Evolutionary conservation across 176 grass and related monocot species (phyloP), one percentile per base, ranked within the genome.

Genomic region (Sorghum bicolor): DNA sequence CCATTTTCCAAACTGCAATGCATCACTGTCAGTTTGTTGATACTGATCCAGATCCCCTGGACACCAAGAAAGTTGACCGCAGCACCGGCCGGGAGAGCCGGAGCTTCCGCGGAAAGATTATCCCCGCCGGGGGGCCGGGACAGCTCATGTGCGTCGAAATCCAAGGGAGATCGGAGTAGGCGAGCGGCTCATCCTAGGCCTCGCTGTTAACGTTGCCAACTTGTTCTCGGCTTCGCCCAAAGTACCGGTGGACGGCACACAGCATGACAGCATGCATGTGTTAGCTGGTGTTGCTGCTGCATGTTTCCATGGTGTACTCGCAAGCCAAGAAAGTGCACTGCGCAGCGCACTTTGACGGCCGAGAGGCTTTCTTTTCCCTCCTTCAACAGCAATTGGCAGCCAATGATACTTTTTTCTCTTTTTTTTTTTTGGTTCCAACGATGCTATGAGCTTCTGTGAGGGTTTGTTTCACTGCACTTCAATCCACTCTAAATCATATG

Each of bases 41-140:
- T 81, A 60, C 44, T 68, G 60, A 62, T 77, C 57, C 64, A 40
- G 72, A 77, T 82, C 63, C 71, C 41, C 71, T 37, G 10, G 45
- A 62, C 57, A 32, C 19, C 44, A 87, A 12, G n/a, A 13, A 40
- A 26, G 71, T 81, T 75, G 85, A 76, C 79, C 34, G 8, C 30
- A n/a, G 52, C 52, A 57, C 52, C 52, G 20, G 50, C 0, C 50
- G 17, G 26, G 38, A 13, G 38, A 39, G 6, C 20, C 52, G 3
- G 28, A 29, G 72, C 41, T 74, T 80, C 57, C 16, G 33, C 34
- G 9, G 26, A 76, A 55, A 76, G 78, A 70, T 82, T 76, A 53
- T 53, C 50, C 50, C 16, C n/a, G n/a, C n/a, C n/a, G n/a, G 15
- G 47, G 5, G 41, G 10, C 84, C 19, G 14, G 33, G 19, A 58